Percentiles rank a stretch among this genome's conserved stretches.
phyloP scores from a whole-genome alignment of 78 protist genomes.

The Dictyostelium brefeldianum region DNA sequence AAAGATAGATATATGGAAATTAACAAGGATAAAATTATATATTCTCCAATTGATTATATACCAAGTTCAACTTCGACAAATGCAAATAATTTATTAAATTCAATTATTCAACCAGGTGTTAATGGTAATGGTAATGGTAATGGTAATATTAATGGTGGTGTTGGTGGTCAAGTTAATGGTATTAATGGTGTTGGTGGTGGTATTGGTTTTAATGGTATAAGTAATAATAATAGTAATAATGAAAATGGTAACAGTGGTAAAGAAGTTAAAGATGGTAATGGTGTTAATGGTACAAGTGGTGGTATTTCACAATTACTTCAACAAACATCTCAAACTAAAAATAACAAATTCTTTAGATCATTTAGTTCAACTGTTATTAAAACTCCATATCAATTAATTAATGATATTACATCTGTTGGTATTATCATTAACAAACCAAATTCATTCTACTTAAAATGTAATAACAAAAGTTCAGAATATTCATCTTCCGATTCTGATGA shows the following conservation, averaged over 20 bases:
- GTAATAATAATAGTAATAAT: no score
- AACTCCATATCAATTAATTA: slow-evolving; percentile 26
- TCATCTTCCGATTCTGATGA: slow-evolving; percentile 62
- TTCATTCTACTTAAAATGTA: slow-evolving; percentile 43
- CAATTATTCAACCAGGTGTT: background rate
- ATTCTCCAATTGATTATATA: slow-evolving; percentile 13
- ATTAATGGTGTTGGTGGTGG: background rate
- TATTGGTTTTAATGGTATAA: background rate
- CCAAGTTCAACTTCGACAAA: background rate
- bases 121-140: background rate
- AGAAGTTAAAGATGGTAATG: background rate
- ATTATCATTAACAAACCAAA: slow-evolving; percentile 34
- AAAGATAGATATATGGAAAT: slow-evolving; percentile 62
- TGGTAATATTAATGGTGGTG: background rate
- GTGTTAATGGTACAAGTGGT: background rate
- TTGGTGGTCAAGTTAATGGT: background rate
- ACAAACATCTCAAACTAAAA: slow-evolving; percentile 6
- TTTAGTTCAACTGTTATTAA: slow-evolving; percentile 38
- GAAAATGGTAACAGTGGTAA: background rate
- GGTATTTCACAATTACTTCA: background rate
- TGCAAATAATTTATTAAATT: background rate
- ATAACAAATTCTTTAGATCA: slow-evolving; percentile 27
- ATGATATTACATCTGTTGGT: slow-evolving; percentile 42
- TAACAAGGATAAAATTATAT: slow-evolving; percentile 49
- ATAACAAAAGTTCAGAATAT: slow-evolving; percentile 54